Evolutionary conservation across 176 grass and related monocot species (phyloP), one percentile per base, ranked within the genome.

Genomic region (Bolboschoenus planiculmis): DNA sequence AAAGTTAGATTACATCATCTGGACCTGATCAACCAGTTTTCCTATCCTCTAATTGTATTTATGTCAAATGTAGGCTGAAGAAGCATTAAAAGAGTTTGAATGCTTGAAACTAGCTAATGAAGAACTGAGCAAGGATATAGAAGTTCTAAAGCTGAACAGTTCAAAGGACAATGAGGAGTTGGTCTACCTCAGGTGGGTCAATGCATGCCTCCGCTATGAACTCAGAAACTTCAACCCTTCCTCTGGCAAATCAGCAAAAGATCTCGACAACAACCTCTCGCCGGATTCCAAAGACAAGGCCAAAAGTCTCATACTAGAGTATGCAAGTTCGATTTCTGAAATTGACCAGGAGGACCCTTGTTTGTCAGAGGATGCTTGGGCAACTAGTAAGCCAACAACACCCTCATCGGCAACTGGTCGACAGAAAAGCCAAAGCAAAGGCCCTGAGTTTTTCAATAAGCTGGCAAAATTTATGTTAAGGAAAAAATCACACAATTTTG

Each of bases 101-200:
- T 78, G 56, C 46, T 27, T 88, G 82, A 88, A 74, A 81, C 79
- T 77, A 88, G 46, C 29, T 24, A 88, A 88, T 39, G 43, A 68
- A 48, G 74, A 84, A 46, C 11, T 88, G 50, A 31, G 31, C 36
- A 84, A 71, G 26, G 81, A 80, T 18, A 50, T 88, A 5, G 82
- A 88, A 78, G 66, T 71, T 29, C 44, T 84, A 15, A 64, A 73
- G 40, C 42, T 13, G 8, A 78, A 78, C 56, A 81, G 61, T 50
- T 60, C 24, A 10, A 59, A 64, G 31, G 81, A 88, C n/a, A 78
- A n/a, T 13, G 86, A 88, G 43, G 86, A 88, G 64, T 42, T 88
- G 14, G 59, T 88, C 31, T 88, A 88, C 39, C 86, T 88, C 59
- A 84, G 75, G 46, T 88, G 86, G 86, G 58, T 84, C 58, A 88